These are phyloP conservation scores for Backusella westeae DNA, from an alignment of 192 early-diverging fungal genomes.

Conservation along the genomic window DNA sequence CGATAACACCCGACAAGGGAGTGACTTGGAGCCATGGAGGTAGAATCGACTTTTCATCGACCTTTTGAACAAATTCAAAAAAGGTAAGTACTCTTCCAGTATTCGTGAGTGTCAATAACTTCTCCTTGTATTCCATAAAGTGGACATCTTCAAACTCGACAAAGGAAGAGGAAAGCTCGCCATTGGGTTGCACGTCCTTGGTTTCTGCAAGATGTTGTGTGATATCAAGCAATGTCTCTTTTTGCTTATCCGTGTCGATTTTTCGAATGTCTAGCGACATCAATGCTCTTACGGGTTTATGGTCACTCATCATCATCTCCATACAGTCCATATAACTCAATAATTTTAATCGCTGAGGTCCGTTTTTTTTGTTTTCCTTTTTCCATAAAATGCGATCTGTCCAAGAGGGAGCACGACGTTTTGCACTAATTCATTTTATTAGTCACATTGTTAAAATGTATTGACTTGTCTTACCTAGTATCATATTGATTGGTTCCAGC, in stretches of 20 bases:
- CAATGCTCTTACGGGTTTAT: conserved; percentile 84
- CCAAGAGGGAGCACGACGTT: conserved; percentile 84
- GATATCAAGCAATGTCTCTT: conserved; percentile 55
- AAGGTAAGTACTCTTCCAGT: conserved; percentile 72
- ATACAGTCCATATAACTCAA: conserved; percentile 57
- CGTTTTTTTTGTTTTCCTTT: conserved; percentile 20
- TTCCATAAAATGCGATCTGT: conserved; percentile 94
- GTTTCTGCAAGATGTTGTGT: conserved; percentile 71
- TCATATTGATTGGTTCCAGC: conserved; percentile 81
- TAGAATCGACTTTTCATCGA: conserved; percentile 47
- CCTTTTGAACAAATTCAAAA: conserved; percentile 76
- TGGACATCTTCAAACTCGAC: conserved; percentile 73
- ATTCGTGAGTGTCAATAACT: conserved; percentile 65
- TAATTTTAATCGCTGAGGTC: conserved; percentile 40
- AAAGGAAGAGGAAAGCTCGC: conserved; percentile 61
- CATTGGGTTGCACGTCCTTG: conserved; percentile 70
- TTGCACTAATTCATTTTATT: conserved; percentile 48
- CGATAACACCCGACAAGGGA: conserved; percentile 65
- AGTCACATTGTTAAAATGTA: background rate
- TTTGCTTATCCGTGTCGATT: conserved; percentile 57
- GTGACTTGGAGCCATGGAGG: conserved; percentile 74
- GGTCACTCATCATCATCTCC: conserved; percentile 76
- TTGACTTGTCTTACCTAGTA: conserved; percentile 47
- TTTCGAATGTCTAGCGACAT: conserved; percentile 65
- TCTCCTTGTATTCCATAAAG: conserved; percentile 47